Evolutionary conservation across 805 yeast species (phyloP), one percentile per base, ranked within the genome.

Genomic region (Metschnikowia hibisci): DNA sequence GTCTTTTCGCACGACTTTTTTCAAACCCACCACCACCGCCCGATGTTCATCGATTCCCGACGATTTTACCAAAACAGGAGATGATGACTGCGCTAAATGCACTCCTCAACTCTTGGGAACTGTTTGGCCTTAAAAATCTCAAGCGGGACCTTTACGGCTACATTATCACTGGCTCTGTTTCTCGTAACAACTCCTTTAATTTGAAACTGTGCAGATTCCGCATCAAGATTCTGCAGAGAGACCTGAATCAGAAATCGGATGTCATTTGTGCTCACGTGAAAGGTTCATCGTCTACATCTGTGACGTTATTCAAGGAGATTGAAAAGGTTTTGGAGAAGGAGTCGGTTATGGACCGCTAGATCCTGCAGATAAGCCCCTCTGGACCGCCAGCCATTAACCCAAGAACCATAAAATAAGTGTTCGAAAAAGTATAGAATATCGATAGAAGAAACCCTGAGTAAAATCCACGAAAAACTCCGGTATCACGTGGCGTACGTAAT

Each of bases 261-360:
- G 64, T 84, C 28, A 73, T 74, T 12, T 81, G 86, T 55, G 76
- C 73, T 15, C 80, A 81, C 58, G 74, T 76, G 26, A 79, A 77
- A 50, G 93, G 93, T 6, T 82, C 89, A 1, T 63, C 71, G 26
- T 78, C 76, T 50, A 78, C 87, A 6, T 75, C 84, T 41, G 73
- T 66, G 28, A 80, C 80, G 47, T 66, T 84, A 51, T 77, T 77
- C 48, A 66, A 63, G 43, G 90, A 84, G 56, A 74, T 84, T 49
- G 80, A 78, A 52, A 80, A 77, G 56, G 85, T 84, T 27, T 66
- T 84, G 53, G 68, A 67, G 39, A 80, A 80, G 58, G 89, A 84
- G 59, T 79, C 80, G 27, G 85, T 82, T 22, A 62, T 80, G 63
- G 74, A 69, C 32, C 14, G 11, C 14, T 35, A 34, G 39, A 20